These are phyloP conservation scores for Neonectria magnoliae DNA, from an alignment of 2,329 filamentous ascomycete species.

Conservation along the genomic window DNA sequence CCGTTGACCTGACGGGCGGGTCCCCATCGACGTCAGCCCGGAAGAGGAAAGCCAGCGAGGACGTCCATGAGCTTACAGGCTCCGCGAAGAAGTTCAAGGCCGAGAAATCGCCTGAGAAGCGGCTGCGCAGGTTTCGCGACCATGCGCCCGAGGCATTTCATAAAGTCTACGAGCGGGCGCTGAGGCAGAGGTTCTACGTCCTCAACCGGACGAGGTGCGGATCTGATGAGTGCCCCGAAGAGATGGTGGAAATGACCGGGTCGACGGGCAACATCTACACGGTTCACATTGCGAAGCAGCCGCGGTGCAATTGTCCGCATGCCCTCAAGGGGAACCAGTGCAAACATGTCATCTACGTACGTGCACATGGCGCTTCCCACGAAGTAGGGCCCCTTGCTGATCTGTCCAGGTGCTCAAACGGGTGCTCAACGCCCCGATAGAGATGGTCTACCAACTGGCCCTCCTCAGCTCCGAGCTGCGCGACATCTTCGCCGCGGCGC, in stretches of 20 bases:
- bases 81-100: slow-evolving; percentile 29
- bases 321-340: slow-evolving; percentile 65
- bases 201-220: slow-evolving; percentile 52
- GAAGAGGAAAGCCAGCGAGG: slow-evolving; percentile 31
- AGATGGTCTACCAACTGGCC: slow-evolving; percentile 70
- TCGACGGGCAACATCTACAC: slow-evolving; percentile 74
- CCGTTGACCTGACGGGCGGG: slow-evolving; percentile 18
- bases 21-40: slow-evolving; percentile 11
- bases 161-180: slow-evolving; percentile 52
- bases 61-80: background rate
- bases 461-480: slow-evolving; percentile 68
- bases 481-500: slow-evolving; percentile 65
- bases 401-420: slow-evolving; percentile 60
- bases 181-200: slow-evolving; percentile 58
- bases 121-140: slow-evolving; percentile 47
- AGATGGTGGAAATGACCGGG: slow-evolving; percentile 68
- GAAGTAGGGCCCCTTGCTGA: background rate
- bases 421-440: slow-evolving; percentile 65
- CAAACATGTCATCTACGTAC: slow-evolving; percentile 71
- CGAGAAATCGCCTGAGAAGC: slow-evolving; percentile 45
- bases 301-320: slow-evolving; percentile 67
- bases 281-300: slow-evolving; percentile 61
- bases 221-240: slow-evolving; percentile 53
- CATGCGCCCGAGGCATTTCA: slow-evolving; percentile 49
- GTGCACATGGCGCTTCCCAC: slow-evolving; percentile 13